Percentiles rank a stretch among this genome's conserved stretches.
phyloP scores from a whole-genome alignment of 2,329 filamentous ascomycete genomes.

The Aspergillus candidus region DNA sequence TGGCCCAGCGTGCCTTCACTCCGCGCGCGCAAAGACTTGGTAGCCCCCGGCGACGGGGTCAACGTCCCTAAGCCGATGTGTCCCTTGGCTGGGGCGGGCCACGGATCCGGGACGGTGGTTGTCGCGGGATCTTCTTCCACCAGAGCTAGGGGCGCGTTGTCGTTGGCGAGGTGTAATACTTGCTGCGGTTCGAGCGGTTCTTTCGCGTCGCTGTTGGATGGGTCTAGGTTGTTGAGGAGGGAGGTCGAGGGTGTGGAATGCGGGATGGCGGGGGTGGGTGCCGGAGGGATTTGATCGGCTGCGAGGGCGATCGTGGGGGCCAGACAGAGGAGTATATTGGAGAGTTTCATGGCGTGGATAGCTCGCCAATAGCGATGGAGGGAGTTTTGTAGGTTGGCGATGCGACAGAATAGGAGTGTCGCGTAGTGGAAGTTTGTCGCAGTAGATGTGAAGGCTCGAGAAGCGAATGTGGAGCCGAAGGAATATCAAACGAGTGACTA shows the following conservation, averaged over 20 bases:
- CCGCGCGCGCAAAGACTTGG: slow-evolving; percentile 26
- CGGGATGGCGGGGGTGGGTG: slow-evolving; percentile 13
- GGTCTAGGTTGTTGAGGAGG: slow-evolving; percentile 7
- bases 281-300: slow-evolving; percentile 21
- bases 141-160: not conserved
- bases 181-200: slow-evolving; percentile 1
- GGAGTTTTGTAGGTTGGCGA: not conserved
- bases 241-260: slow-evolving; percentile 13
- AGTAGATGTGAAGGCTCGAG: no score
- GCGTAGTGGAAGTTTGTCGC: not conserved
- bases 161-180: slow-evolving; percentile 1
- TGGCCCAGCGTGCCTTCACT: slow-evolving; percentile 36
- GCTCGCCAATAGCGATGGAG: no score
- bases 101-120: slow-evolving; percentile 24
- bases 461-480: no score
- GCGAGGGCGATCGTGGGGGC: slow-evolving; percentile 19
- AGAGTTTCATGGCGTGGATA: slow-evolving; percentile 13
- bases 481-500: not conserved
- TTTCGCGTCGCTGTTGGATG: slow-evolving; percentile 4
- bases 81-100: slow-evolving; percentile 21
- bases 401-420: not conserved
- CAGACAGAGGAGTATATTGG: slow-evolving; percentile 13
- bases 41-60: slow-evolving; percentile 13
- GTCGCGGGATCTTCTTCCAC: slow-evolving; percentile 7
- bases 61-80: slow-evolving; percentile 28